Evolutionary conservation across 805 yeast genomes (phyloP).

Genomic region (Candida hungchunana): DNA sequence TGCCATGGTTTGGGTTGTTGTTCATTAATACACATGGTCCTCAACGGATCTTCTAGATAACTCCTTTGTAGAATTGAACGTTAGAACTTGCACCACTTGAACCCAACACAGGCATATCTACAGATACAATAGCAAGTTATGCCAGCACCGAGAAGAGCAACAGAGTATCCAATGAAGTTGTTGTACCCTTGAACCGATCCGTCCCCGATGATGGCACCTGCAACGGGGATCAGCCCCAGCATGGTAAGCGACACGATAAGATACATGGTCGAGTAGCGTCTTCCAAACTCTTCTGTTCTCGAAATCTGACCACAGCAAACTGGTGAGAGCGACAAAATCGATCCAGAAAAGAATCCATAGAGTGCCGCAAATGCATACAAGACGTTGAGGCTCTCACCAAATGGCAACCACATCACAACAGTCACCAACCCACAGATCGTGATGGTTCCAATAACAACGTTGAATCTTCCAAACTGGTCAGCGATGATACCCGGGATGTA

Average conservation of each 20-base stretch:
- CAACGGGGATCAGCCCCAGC: constrained; percentile 45
- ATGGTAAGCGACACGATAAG: constrained; percentile 52
- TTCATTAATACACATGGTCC: background rate
- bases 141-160: constrained; percentile 16
- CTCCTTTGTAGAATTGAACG: background rate
- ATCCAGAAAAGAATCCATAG: constrained; percentile 52
- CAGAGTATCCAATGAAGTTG: constrained; percentile 15
- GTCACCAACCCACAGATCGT: constrained; percentile 31
- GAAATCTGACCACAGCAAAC: constrained; percentile 58
- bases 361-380: constrained; percentile 41
- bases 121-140: constrained; percentile 14
- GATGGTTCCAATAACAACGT: constrained; percentile 42
- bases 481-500: constrained; percentile 39
- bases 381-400: constrained; percentile 31
- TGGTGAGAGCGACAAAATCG: constrained; percentile 52
- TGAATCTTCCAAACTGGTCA: constrained; percentile 48
- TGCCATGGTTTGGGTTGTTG: background rate
- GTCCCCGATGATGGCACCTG: constrained; percentile 43
- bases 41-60: background rate
- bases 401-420: constrained; percentile 38
- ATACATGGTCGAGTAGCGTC: constrained; percentile 53
- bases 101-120: constrained; percentile 18
- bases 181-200: constrained; percentile 12
- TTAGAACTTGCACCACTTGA: constrained; percentile 14
- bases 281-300: constrained; percentile 47